Base-by-base conservation (phyloP, 2,329 filamentous ascomycete genomes). In the Diaporthe humulicola region DNA sequence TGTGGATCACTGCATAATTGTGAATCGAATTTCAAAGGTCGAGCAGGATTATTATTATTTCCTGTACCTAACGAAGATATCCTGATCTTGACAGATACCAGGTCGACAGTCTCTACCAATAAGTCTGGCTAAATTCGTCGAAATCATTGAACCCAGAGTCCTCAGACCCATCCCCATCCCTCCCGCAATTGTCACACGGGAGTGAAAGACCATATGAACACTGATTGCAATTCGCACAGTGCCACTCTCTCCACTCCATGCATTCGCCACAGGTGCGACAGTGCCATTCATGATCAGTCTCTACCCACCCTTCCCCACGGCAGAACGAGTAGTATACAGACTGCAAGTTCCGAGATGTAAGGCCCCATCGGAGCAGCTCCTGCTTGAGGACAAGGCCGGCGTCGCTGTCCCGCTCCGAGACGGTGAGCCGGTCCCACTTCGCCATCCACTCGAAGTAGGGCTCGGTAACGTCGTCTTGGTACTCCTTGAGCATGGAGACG, bases 291-390 rank as follows among this genome's bases (percentile, higher is more conserved):
- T 48, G 10, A 19, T 56, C 58, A 25, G 28, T 38, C 42, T 61
- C 61, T 2, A 50, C 36, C 74, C 74, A 75, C 7, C 38, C 42
- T 2, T 25, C 52, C 10, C 10, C 28, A 17, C 28, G 64, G n/a
- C 66, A 64, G 52, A 73, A 76, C 4, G 74, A 74, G 66, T 45
- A 74, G 52, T 60, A 75, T 33, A 69, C 45, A 19, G 70, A 28
- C 17, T 48, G 30, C 8, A 12, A 22, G 15, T 36, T 2, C 19
- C 28, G 60, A 12, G 17, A 30, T 9, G 74, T 67, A 25, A 75
- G 70, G 1, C 66, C 74, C 71, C 70, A 33, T 19, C 74, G 66
- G 28, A 74, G 66, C 66, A 75, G 54, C 71, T 75, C 71, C n/a
- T 74, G 74, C 45, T 60, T 73, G 50, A 74, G 67, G 22, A 3